Base-by-base conservation (phyloP, 805 yeast species). In the Blastobotrys parvus region DNA sequence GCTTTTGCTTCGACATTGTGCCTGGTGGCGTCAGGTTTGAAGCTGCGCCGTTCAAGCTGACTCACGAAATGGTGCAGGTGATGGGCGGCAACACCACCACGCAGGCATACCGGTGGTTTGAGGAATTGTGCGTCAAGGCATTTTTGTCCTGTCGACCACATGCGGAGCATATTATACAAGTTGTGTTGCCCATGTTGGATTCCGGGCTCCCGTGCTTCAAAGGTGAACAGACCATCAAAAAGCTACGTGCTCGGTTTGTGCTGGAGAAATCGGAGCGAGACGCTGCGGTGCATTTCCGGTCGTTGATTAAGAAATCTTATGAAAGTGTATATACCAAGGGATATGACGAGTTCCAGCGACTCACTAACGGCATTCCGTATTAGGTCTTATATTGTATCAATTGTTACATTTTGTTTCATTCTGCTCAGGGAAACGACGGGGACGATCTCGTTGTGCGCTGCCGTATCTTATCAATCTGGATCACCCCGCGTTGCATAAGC, bases 21-120 rank as follows among this genome's bases (percentile, higher is more conserved):
- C 99, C 99, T 7, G 99, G 99, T 51, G 98, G 98, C 29, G 97
- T 92, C 39, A 86, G 81, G 57, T 94, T 92, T 60, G 99, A 92
- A 57, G 95, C 87, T n/a, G 95, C 95, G 1, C 97, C 98, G 10
- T 92, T 92, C 71, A 92, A 92, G 60, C 74, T 92, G 51, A 92
- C 98, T 3, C 84, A 82, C 54, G 99, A 92, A 58, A 92, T 94
- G 98, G 83, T 92, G 3, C 75, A 78, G 59, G 97, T 92, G 1
- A 78, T 92, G 81, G 98, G 98, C n/a, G 97, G 97, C 0, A 73
- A 78, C 15, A 71, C 76, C 19, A 71, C 75, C 27, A 85, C 97
- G 0, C 95, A 86, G 59, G 89, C 96, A 0, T 92, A 79, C 66
- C 71, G 70, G 52, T 85, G 96, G 88, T 92, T 88, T 65, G 97